Conservation (phyloP, 495 filamentous ascomycete genomes). For the Penicillium riverlandense region DNA sequence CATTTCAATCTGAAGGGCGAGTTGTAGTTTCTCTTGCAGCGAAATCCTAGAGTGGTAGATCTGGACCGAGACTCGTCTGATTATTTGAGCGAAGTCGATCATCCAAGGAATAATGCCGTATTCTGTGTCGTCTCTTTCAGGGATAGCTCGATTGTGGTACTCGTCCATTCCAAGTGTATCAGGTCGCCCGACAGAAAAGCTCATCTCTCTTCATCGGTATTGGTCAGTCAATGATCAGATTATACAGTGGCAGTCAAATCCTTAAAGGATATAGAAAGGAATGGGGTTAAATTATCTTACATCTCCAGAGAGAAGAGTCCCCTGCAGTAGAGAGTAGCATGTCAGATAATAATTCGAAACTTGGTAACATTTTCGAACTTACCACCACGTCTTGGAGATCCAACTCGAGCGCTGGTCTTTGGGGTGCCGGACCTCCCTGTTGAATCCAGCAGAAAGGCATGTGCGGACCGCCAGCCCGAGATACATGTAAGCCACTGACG, state of each 20-base stretch:
- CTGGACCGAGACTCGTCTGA: slow-evolving; percentile 32
- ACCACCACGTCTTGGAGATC: slow-evolving; percentile 41
- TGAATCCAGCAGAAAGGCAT: slow-evolving; percentile 35
- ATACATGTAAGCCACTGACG: slow-evolving; percentile 38
- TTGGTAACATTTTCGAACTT: slow-evolving; percentile 2
- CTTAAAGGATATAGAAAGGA: too few species aligned
- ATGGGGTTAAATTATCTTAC: slow-evolving; percentile 7
- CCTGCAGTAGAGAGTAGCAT: slow-evolving; percentile 11
- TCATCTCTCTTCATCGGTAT: slow-evolving; percentile 25
- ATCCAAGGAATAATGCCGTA: slow-evolving; percentile 37
- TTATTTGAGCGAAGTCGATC: slow-evolving; percentile 36
- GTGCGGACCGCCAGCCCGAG: slow-evolving; percentile 34
- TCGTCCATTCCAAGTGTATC: slow-evolving; percentile 39
- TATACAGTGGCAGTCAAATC: too few species aligned
- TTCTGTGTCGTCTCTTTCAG: slow-evolving; percentile 29
- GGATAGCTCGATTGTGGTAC: slow-evolving; percentile 34
- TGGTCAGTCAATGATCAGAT: background rate
- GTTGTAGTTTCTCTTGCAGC: slow-evolving; percentile 29
- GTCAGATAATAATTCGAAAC: background rate
- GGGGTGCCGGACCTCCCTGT: slow-evolving; percentile 25
- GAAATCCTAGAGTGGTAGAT: slow-evolving; percentile 35
- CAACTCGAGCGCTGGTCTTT: slow-evolving; percentile 30
- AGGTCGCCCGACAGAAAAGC: slow-evolving; percentile 33
- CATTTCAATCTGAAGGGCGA: slow-evolving; percentile 29
- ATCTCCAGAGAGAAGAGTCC: slow-evolving; percentile 37